Percentiles rank a stretch among this genome's conserved stretches.
These are phyloP conservation scores for Elasticomyces elasticus DNA, from an alignment of 495 filamentous ascomycete genomes.

Conservation along the genomic window DNA sequence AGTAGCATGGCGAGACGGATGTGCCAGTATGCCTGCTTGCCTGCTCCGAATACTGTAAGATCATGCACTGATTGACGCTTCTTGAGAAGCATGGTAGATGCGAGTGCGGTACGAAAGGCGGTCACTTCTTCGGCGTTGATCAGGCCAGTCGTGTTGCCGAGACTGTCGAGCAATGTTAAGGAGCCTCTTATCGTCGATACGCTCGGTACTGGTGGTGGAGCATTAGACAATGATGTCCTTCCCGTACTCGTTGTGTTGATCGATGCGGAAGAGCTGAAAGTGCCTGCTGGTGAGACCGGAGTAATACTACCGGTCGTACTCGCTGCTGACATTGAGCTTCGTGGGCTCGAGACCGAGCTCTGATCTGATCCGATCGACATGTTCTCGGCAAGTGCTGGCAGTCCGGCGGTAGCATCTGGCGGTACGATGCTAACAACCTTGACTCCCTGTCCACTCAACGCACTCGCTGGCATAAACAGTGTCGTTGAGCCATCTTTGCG, in stretches of 20 bases:
- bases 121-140: constrained; percentile 81
- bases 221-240: constrained; percentile 26
- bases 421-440: constrained; percentile 49
- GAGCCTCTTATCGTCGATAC: constrained; percentile 61
- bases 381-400: constrained; percentile 10
- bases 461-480: constrained; percentile 82
- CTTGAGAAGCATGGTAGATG: constrained; percentile 61
- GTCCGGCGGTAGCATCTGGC: constrained; percentile 15
- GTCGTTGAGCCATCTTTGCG: constrained; percentile 66
- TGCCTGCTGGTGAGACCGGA: constrained; percentile 19
- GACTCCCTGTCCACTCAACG: constrained; percentile 47
- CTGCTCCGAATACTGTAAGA: constrained; percentile 77
- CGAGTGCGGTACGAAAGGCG: constrained; percentile 85
- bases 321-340: constrained; percentile 22
- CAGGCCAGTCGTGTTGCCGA: constrained; percentile 64
- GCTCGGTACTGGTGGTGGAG: constrained; percentile 23
- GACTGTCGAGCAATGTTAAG: constrained; percentile 59
- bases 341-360: constrained; percentile 2
- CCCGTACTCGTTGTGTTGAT: constrained; percentile 19
- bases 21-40: constrained; percentile 90
- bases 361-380: background rate
- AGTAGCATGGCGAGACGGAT: constrained; percentile 70
- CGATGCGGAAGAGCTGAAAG: constrained; percentile 10
- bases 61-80: constrained; percentile 61
- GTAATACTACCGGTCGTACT: background rate